phyloP scores from a whole-genome alignment of 2,329 filamentous ascomycete species.

The Claviceps sp. region DNA sequence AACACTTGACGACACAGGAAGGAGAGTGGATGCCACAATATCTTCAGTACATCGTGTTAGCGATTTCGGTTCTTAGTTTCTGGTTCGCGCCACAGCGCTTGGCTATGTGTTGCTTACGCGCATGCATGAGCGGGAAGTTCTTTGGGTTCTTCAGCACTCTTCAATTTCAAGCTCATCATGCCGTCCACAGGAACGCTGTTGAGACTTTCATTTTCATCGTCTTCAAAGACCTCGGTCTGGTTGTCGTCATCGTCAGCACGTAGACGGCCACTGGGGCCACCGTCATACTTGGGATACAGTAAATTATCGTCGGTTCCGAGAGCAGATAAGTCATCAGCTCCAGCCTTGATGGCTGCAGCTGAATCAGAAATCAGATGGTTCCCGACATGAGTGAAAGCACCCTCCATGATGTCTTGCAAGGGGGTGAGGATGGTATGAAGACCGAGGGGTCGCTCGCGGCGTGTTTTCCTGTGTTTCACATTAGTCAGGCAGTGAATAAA shows the following conservation, averaged over 20 bases:
- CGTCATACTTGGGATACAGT: conserved; percentile 56
- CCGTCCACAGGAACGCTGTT: conserved; percentile 72
- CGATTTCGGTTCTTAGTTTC: neutral
- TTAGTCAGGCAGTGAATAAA: neutral
- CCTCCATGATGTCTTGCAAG: conserved; percentile 50
- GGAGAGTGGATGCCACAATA: conserved; percentile 98
- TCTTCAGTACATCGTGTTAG: conserved; percentile 26
- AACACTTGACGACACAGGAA: conserved; percentile 88
- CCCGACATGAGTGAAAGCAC: conserved; percentile 75
- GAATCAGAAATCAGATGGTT: conserved; percentile 80
- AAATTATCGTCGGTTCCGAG: conserved; percentile 70
- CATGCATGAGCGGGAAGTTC: conserved; percentile 90
- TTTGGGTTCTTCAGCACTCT: conserved; percentile 61
- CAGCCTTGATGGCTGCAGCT: conserved; percentile 76
- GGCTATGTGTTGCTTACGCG: conserved; percentile 48
- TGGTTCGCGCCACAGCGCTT: neutral
- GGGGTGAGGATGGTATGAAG: conserved; percentile 5
- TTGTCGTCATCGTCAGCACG: conserved; percentile 83
- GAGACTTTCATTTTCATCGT: conserved; percentile 65
- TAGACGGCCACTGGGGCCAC: conserved; percentile 44
- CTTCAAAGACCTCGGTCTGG: conserved; percentile 68
- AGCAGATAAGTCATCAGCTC: conserved; percentile 58
- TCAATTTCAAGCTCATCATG: conserved; percentile 49
- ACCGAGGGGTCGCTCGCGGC: conserved; percentile 4
- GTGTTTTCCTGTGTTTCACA: neutral